Evolutionary conservation across 805 yeast species (phyloP).

Genomic region (Starmerella geochares): DNA sequence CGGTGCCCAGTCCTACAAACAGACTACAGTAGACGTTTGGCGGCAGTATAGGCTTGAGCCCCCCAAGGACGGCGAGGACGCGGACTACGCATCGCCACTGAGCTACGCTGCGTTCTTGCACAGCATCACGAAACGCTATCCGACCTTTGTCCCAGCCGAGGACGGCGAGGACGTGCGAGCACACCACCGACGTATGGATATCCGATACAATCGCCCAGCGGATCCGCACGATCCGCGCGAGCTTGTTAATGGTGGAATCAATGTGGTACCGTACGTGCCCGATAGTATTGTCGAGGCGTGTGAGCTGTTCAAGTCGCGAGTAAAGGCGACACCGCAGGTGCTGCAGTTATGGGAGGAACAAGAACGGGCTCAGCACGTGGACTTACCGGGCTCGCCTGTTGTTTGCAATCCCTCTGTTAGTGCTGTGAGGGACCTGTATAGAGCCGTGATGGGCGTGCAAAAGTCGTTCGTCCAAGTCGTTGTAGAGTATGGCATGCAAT

Average conservation of each 20-base stretch:
- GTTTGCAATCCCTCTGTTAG: constrained; percentile 32
- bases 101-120: constrained; percentile 74
- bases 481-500: constrained; percentile 43
- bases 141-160: constrained; percentile 50
- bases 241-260: constrained; percentile 8
- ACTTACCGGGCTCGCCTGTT: not conserved
- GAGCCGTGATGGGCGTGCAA: constrained; percentile 42
- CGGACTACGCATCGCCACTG: constrained; percentile 54
- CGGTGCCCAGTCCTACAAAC: constrained; percentile 33
- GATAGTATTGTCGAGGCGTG: constrained; percentile 72
- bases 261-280: constrained; percentile 40
- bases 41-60: constrained; percentile 34
- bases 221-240: constrained; percentile 17
- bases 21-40: constrained; percentile 41
- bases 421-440: constrained; percentile 54
- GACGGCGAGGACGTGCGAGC: constrained; percentile 34
- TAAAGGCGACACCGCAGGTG: constrained; percentile 56
- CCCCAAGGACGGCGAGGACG: constrained; percentile 21
- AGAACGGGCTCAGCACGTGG: constrained; percentile 39
- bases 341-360: constrained; percentile 65
- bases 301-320: constrained; percentile 49
- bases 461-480: constrained; percentile 56
- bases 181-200: not conserved
- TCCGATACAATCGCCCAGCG: not conserved
- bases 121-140: constrained; percentile 51